Evolutionary conservation across 2,329 filamentous ascomycete genomes (phyloP), one percentile per base, ranked within the genome.

Genomic region (Emmonsia crescens): DNA sequence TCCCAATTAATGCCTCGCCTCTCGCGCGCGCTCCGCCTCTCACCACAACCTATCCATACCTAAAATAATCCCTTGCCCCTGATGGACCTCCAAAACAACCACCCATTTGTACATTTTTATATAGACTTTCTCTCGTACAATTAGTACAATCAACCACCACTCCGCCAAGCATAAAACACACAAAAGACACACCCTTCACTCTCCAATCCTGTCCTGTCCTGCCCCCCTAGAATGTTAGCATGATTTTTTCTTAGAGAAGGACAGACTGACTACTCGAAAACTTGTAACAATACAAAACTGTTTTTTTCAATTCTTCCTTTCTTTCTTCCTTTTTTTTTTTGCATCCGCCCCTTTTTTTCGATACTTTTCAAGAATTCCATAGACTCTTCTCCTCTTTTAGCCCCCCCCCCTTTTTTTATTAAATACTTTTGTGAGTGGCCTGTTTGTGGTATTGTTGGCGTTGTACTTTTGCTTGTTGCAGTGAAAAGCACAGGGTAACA

Each of bases 21-120:
- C 46, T 33, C 31, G 36, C 51, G 36, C 29, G 3, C 12, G 14
- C 12, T 54, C 51, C 31, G 3, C 51, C 65, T 66, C 63, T 65
- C 49, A 64, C 62, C 61, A 64, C 65, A 62, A 65, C 61, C 61
- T 61, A 61, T 66, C 69, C 67, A 65, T 56, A 64, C 64, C 64
- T 57, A 29, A 33, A 61, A 33, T 36, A 44, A 29, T 63, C 27
- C 24, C 48, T 51, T 31, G 14, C 42, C 52, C 51, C 48, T 49
- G 57, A 61, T 44, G 33, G 33, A 57, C 36, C 38, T 21, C 36
- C 48, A 51, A 31, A 29, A 29, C n/a, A 42, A n/a, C n/a, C 38
- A 24, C 31, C 29, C 38, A 12, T n/a, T 42, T 57, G 54, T 57
- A 57, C 36, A 57, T 40, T 40, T 42, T 42, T 57, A 57, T 57